A percentile compares a stretch with the other conserved stretches of the same genome.
Evolutionary conservation across 768 basidiomycete genomes (phyloP).

Genomic region (Ephemerocybe angulata): DNA sequence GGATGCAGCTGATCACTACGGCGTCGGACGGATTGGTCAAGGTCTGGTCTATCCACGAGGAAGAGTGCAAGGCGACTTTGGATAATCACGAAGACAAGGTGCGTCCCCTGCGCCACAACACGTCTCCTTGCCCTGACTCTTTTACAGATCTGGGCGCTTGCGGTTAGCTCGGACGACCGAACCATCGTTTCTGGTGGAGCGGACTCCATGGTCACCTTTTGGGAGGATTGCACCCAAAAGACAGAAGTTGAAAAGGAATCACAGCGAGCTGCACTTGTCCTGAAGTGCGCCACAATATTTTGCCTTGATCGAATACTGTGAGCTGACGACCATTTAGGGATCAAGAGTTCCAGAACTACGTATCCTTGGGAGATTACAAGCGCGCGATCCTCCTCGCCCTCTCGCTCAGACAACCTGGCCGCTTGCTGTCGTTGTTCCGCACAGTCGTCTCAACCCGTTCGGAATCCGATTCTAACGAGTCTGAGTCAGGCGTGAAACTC

Average conservation of each 20-base stretch:
- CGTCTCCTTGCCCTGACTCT: background rate
- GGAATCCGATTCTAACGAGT: slow-evolving; percentile 23
- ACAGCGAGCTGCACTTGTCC: slow-evolving; percentile 67
- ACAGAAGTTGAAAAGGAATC: slow-evolving; percentile 71
- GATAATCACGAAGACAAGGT: slow-evolving; percentile 99
- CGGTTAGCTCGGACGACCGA: slow-evolving; percentile 74
- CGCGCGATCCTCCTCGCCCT: slow-evolving; percentile 90
- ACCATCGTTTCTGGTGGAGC: slow-evolving; percentile 92
- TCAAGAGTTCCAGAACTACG: slow-evolving; percentile 92
- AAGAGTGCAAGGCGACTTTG: slow-evolving; percentile 82
- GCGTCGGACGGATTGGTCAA: slow-evolving; percentile 96
- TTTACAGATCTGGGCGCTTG: slow-evolving; percentile 90
- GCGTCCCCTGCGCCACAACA: slow-evolving; percentile 18
- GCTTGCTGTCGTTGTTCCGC: slow-evolving; percentile 76
- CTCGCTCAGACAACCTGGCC: slow-evolving; percentile 89
- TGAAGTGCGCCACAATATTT: slow-evolving; percentile 57
- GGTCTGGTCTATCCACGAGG: slow-evolving; percentile 88
- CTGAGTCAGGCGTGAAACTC: slow-evolving; percentile 63
- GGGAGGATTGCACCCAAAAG: slow-evolving; percentile 92
- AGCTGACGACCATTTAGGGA: slow-evolving; percentile 55
- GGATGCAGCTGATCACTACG: slow-evolving; percentile 82
- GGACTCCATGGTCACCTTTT: slow-evolving; percentile 93
- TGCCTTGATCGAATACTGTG: background rate
- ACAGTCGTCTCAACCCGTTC: slow-evolving; percentile 39
- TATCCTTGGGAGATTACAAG: slow-evolving; percentile 83